Base-by-base conservation (phyloP, 768 basidiomycete species). In the Podaxis sp. region DNA sequence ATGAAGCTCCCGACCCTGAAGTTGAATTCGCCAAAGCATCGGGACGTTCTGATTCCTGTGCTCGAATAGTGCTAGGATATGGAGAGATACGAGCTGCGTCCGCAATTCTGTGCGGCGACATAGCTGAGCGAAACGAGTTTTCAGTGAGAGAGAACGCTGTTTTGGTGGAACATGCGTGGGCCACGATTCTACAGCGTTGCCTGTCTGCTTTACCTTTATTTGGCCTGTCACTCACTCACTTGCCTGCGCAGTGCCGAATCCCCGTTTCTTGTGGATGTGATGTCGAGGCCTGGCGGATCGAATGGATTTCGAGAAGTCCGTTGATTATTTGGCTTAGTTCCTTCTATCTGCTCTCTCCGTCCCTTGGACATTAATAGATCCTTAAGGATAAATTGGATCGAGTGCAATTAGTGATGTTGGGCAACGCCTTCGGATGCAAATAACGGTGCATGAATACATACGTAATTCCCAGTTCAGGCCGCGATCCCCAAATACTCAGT, bases 11-110 rank as follows among this genome's bases (percentile, higher is more conserved):
- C 40, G 52, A 55, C 53, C 48, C 38, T 46, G 57, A 59, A 28
- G 48, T 30, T 39, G 52, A 36, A 39, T 24, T 39, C 9, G 49
- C 44, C 15, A 28, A 52, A 52, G 51, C 62, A 76, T 73, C 82
- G 79, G 57, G 82, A 79, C 52, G 68, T 67, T 64, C 76, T 73
- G 26, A 71, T 66, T 63, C 73, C 71, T 58, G 69, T 68, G 83
- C 84, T 56, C 78, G 79, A 68, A 82, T 77, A 71, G 75, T 77
- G 72, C 83, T 85, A 61, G 85, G 82, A 79, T 85, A 88, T 63
- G 86, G 87, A 52, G 82, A 78, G 69, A 80, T 76, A 69, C 73
- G 74, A 67, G 77, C 80, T 80, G 80, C 79, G 78, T 81, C 80
- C 76, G 79, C 76, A 76, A 73, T 69, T 73, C 76, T 77, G 59